A percentile compares a stretch with the other conserved stretches of the same genome.
These are phyloP conservation scores for Exophiala phaeomuriformis DNA, from an alignment of 2,329 filamentous ascomycete genomes.

Conservation along the genomic window DNA sequence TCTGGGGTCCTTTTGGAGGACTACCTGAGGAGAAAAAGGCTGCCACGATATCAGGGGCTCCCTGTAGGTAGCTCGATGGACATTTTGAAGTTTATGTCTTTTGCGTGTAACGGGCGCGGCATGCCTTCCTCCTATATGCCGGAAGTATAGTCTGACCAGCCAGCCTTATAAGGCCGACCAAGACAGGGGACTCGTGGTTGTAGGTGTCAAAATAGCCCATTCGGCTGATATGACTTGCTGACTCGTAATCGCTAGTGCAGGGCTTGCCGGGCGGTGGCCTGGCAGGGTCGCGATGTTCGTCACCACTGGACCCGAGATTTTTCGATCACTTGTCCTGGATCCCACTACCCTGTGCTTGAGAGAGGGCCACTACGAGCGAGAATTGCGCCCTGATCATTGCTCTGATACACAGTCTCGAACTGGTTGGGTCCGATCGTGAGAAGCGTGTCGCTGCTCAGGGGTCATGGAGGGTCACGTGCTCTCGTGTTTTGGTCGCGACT, in stretches of 20 bases:
- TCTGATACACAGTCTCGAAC: too few species aligned
- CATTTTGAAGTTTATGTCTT: neutral
- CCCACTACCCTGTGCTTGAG: too few species aligned
- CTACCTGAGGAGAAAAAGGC: neutral
- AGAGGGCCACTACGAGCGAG: too few species aligned
- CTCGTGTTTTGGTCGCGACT: constrained; percentile 2
- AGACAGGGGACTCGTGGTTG: neutral
- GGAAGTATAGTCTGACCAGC: neutral
- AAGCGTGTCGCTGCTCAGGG: too few species aligned
- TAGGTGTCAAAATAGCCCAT: neutral
- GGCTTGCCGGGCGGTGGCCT: constrained; percentile 7
- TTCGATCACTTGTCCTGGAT: neutral
- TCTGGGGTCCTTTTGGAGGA: neutral
- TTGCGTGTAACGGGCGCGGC: neutral
- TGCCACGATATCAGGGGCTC: too few species aligned
- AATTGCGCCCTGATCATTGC: too few species aligned
- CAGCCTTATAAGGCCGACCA: constrained; percentile 7
- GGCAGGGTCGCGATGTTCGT: too few species aligned
- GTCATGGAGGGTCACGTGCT: constrained; percentile 2
- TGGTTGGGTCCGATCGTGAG: too few species aligned
- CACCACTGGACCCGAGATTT: neutral
- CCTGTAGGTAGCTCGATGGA: too few species aligned
- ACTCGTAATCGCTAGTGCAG: constrained; percentile 10
- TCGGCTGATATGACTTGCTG: constrained; percentile 15
- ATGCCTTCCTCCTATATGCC: too few species aligned